These are phyloP conservation scores for Isabelozyma rhagii DNA, from an alignment of 805 yeast genomes.

Conservation along the genomic window DNA sequence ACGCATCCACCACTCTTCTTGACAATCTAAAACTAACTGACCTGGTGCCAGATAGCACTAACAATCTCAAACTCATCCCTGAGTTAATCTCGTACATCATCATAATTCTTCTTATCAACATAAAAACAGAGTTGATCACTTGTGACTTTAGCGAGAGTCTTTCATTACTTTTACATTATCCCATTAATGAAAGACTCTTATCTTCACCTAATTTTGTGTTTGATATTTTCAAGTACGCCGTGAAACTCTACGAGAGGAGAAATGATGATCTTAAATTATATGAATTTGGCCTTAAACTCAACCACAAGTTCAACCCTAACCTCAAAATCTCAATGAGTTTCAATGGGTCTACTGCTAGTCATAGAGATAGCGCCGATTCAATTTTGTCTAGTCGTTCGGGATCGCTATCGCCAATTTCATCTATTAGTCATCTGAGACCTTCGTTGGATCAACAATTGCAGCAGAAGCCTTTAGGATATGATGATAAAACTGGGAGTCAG, in stretches of 20 bases:
- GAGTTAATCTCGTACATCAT: conserved; percentile 40
- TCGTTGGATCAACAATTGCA: neutral
- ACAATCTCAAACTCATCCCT: conserved; percentile 21
- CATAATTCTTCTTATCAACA: conserved; percentile 40
- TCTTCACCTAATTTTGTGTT: conserved; percentile 14
- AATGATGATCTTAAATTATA: conserved; percentile 36
- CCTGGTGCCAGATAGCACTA: neutral
- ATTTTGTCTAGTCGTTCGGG: conserved; percentile 5
- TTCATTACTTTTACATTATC: conserved; percentile 49
- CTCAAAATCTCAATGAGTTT: conserved; percentile 26
- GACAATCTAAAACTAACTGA: neutral
- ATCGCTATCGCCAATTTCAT: conserved; percentile 2
- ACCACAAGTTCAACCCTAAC: conserved; percentile 36
- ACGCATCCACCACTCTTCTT: conserved; percentile 2
- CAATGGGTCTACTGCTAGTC: conserved; percentile 12
- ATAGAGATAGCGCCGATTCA: conserved; percentile 18
- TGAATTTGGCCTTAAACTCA: conserved; percentile 39
- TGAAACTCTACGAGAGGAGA: conserved; percentile 26
- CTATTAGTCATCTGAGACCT: conserved; percentile 4
- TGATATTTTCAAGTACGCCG: conserved; percentile 31
- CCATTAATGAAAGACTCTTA: conserved; percentile 22
- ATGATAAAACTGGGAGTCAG: no score
- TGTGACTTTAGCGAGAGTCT: conserved; percentile 54
- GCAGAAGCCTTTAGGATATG: neutral
- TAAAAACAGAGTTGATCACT: conserved; percentile 41